Conservation (phyloP, 2,329 filamentous ascomycete species). For the Fusarium continuum region DNA sequence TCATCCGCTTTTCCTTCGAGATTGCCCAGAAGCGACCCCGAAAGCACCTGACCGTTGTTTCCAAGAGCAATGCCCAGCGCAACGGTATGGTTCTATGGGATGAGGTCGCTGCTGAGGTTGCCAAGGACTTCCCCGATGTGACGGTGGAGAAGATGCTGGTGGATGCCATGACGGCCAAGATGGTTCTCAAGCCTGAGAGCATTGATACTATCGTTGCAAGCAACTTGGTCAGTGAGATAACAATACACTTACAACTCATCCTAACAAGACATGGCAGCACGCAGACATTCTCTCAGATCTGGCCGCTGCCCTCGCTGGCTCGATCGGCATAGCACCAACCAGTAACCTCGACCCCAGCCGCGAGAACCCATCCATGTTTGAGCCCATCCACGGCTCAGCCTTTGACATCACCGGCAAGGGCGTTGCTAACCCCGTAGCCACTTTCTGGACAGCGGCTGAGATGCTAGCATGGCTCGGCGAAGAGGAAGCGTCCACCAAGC, state of each 20-base stretch:
- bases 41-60: conserved; percentile 69
- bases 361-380: conserved; percentile 66
- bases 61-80: conserved; percentile 72
- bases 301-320: conserved; percentile 74
- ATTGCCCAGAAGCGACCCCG: conserved; percentile 64
- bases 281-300: conserved; percentile 77
- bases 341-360: conserved; percentile 71
- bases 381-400: conserved; percentile 68
- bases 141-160: conserved; percentile 72
- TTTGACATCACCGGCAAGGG: conserved; percentile 68
- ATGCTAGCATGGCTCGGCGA: conserved; percentile 68
- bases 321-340: conserved; percentile 77
- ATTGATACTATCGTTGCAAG: conserved; percentile 72
- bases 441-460: conserved; percentile 67
- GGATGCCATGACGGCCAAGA: conserved; percentile 72
- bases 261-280: conserved; percentile 43
- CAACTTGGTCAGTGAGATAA: conserved; percentile 54
- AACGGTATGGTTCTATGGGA: conserved; percentile 77
- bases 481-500: conserved; percentile 56
- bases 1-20: conserved; percentile 72
- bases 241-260: rapidly evolving
- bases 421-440: conserved; percentile 65
- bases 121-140: conserved; percentile 67
- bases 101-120: conserved; percentile 65
- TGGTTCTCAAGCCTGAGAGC: conserved; percentile 67